Base-by-base conservation (phyloP, 371 early-diverging fungal genomes). In the Funneliformis caledonium region DNA sequence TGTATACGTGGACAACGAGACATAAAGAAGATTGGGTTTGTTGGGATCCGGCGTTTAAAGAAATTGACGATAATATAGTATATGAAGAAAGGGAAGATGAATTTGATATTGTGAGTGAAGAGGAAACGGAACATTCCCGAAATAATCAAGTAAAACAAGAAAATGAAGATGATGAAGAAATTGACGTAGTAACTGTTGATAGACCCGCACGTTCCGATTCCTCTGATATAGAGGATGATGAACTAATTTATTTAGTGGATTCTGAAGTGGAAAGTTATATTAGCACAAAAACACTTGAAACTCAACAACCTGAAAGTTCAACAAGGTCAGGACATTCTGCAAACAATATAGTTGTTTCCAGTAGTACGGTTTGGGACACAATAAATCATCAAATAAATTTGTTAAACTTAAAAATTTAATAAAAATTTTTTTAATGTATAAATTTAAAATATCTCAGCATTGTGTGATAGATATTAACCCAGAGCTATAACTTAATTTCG, bases 51-150 rank as follows among this genome's bases (percentile, higher is more conserved):
- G 95, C 94, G 72, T 98, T 97, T 82, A 90, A 88, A 50, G 96
- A 97, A 78, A 82, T 98, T 16, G 96, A 97, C 48, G 96, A 96
- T 79, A 97, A 98, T 83, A 85, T 94, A 8, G 97, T 96, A 81
- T 97, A 97, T 82, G 91, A 91, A 68, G 98, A 98, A 83, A 87
- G 92, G 8, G 98, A 98, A 82, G 95, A 97, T 81, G 96, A 96
- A 81, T 98, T 97, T 87, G 98, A 98, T 84, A 88, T 93, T 45
- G 12, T 80, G 86, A 91, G 81, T 92, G 68, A 72, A 47, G 72
- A 72, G 22, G 72, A 47, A n/a, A 8, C 12, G 11, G 19, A 72
- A 19, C 4, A 91, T 82, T 43, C 10, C 11, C 45, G 48, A 48
- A 47, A 26, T 47, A 72, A 72, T 59, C 16, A 31, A 60, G n/a